Conservation (phyloP, 495 filamentous ascomycete species). For the Penicillium paxilli region DNA sequence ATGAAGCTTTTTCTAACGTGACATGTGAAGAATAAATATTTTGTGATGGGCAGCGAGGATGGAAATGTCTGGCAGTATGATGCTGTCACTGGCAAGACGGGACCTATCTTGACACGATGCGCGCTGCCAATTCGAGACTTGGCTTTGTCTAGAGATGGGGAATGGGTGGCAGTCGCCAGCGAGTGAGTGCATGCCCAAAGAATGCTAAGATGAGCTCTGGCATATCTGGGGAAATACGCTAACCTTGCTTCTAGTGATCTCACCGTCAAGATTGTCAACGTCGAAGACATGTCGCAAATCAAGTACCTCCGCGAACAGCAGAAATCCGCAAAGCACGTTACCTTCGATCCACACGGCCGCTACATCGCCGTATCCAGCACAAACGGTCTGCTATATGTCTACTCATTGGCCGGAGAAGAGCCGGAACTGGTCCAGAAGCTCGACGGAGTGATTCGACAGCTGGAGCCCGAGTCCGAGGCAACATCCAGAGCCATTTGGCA, state of each 20-base stretch:
- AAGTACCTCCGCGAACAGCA: conserved; percentile 76
- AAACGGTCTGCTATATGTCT: conserved; percentile 85
- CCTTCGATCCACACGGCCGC: conserved; percentile 80
- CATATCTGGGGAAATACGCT: too few species aligned
- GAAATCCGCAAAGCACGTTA: conserved; percentile 83
- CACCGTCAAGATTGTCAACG: conserved; percentile 82
- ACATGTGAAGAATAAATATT: conserved; percentile 63
- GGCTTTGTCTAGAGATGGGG: conserved; percentile 75
- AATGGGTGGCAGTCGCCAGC: conserved; percentile 94
- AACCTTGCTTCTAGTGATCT: conserved; percentile 59
- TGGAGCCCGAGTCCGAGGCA: conserved; percentile 76
- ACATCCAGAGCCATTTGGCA: conserved; percentile 85
- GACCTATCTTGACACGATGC: conserved; percentile 73
- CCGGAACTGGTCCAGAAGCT: conserved; percentile 79
- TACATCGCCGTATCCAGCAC: conserved; percentile 80
- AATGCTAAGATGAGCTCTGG: background rate
- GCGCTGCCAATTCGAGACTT: conserved; percentile 84
- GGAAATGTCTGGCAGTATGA: conserved; percentile 89
- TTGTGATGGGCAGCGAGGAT: conserved; percentile 87
- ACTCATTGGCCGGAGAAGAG: conserved; percentile 77
- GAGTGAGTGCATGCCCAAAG: conserved; percentile 66
- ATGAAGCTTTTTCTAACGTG: background rate
- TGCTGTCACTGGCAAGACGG: conserved; percentile 67
- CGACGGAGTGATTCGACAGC: conserved; percentile 76
- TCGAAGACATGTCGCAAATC: conserved; percentile 71